These are phyloP conservation scores for Globisporangium paroecandrum DNA, from an alignment of 352 stramenopile species.

Conservation along the genomic window DNA sequence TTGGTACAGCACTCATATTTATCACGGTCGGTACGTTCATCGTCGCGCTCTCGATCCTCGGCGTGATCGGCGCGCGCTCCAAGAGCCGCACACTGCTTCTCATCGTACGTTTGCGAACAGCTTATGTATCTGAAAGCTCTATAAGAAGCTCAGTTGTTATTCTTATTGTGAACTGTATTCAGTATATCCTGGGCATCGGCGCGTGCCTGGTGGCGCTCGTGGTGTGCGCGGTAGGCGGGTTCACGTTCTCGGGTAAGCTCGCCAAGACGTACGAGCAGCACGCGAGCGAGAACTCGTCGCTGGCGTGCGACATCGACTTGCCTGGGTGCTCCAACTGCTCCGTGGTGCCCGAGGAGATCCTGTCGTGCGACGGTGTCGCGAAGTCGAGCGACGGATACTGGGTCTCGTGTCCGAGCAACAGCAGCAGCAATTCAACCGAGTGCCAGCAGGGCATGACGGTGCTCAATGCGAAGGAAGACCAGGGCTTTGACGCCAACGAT, in stretches of 20 bases:
- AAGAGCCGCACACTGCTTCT: slow-evolving; percentile 78
- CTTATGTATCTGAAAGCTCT: background rate
- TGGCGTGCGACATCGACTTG: slow-evolving; percentile 71
- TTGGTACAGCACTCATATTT: slow-evolving; percentile 52
- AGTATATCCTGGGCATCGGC: slow-evolving; percentile 76
- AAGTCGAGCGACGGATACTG: slow-evolving; percentile 33
- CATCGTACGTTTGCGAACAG: slow-evolving; percentile 35
- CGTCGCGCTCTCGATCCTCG: slow-evolving; percentile 59
- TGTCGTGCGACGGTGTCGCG: slow-evolving; percentile 41
- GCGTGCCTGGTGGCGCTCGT: slow-evolving; percentile 57
- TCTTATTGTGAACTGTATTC: background rate
- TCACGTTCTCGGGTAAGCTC: slow-evolving; percentile 61
- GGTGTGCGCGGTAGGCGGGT: slow-evolving; percentile 59
- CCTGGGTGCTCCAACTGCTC: slow-evolving; percentile 80
- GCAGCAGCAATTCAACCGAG: slow-evolving; percentile 14
- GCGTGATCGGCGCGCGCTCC: slow-evolving; percentile 58
- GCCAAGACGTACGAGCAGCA: slow-evolving; percentile 48
- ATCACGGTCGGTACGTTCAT: slow-evolving; percentile 68
- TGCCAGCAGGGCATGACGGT: slow-evolving; percentile 58
- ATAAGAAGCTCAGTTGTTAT: background rate
- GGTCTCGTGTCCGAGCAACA: slow-evolving; percentile 33
- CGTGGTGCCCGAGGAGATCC: slow-evolving; percentile 21
- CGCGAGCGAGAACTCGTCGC: slow-evolving; percentile 26
- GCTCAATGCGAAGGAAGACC: slow-evolving; percentile 42
- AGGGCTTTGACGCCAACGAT: slow-evolving; percentile 59